Evolutionary conservation across 2,329 filamentous ascomycete species (phyloP), one percentile per base, ranked within the genome.

Genomic region (Hirsutella thompsonii): DNA sequence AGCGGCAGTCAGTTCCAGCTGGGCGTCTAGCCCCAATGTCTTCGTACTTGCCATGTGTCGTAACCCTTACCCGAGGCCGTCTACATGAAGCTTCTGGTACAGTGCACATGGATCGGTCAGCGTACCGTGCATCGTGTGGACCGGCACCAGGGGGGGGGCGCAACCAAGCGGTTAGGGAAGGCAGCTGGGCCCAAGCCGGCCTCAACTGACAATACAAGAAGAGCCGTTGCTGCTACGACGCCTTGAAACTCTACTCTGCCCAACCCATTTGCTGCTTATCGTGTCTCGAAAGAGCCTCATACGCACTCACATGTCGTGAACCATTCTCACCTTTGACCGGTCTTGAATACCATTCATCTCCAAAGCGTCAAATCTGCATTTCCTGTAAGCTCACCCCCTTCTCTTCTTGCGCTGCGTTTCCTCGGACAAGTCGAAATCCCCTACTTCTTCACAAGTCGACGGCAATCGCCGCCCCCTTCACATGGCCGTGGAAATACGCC

Each of bases 111-210:
- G 32, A n/a, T 18, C 9, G 32, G 9, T 3, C 32, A 26, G 14
- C 16, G 32, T 33, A 44, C 37, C 32, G 38, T 43, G 20, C n/a
- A n/a, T 21, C 38, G 18, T 39, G 41, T 37, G 44, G 46, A 45
- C 38, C 38, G 36, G 29, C 21, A 28, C 20, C 35, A 35, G 37
- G 42, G 34, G 2, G 23, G 26, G 18, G 35, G 23, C 36, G 40
- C n/a, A 38, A 11, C 23, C 36, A 20, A 26, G 36, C 41, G 37
- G 33, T 32, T 20, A 21, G 33, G 20, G 30, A n/a, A 16, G n/a
- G 40, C 19, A n/a, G 23, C 23, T 19, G 14, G 16, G 6, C 8
- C 36, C 20, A 20, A 20, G 14, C 36, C 11, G 37, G 14, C 32
- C 30, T n/a, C 20, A 20, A 20, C 37, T 35, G 16, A 36, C 13